Evolutionary conservation across 345 rosid species (phyloP).

Genomic region (Euphorbia pulcherrima): DNA sequence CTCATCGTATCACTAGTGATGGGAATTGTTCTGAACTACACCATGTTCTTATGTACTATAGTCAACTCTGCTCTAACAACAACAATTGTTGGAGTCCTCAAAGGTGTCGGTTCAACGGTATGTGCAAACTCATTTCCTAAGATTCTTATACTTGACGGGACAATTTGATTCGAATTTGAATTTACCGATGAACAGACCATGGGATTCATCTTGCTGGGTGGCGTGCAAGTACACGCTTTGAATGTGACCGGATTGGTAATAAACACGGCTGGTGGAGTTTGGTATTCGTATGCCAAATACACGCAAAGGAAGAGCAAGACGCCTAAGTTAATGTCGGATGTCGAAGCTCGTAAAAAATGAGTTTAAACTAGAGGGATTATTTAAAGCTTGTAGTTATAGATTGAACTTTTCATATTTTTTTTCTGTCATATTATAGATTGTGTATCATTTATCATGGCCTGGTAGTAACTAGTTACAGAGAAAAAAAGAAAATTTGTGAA

Average conservation of each 20-base stretch:
- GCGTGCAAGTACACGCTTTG: conserved; percentile 81
- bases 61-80: conserved; percentile 97
- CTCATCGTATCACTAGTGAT: conserved; percentile 73
- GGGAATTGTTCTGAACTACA: conserved; percentile 93
- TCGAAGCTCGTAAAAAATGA: conserved; percentile 66
- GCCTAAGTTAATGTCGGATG: conserved; percentile 44
- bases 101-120: conserved; percentile 96
- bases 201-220: conserved; percentile 86
- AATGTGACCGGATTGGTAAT: conserved; percentile 79
- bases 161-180: not conserved
- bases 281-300: conserved; percentile 89
- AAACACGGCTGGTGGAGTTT: conserved; percentile 90
- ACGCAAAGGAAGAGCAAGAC: conserved; percentile 65
- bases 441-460: not conserved
- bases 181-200: conserved; percentile 51
- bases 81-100: conserved; percentile 94
- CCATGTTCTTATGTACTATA: conserved; percentile 93
- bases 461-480: not conserved
- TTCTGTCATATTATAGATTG: not conserved
- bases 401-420: not conserved
- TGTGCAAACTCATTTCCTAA: conserved; percentile 22
- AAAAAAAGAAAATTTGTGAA: not conserved
- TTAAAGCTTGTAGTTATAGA: not conserved
- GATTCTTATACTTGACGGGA: not conserved
- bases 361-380: too few species aligned